Conservation (phyloP, 768 basidiomycete genomes). For the Tylopilus rubrobrunneus region DNA sequence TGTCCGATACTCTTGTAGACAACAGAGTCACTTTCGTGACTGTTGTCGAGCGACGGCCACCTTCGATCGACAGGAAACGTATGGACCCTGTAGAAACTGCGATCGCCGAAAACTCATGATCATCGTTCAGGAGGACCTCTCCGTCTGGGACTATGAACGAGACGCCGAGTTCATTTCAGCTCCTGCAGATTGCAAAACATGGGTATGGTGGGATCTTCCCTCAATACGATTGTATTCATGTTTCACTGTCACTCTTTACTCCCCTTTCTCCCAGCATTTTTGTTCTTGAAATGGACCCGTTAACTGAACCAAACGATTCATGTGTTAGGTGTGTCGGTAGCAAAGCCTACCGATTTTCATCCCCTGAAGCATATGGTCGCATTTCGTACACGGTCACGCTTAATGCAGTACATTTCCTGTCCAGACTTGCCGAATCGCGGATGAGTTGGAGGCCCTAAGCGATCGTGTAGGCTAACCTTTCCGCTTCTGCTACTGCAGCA, state of each 20-base stretch:
- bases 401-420: conserved; percentile 22
- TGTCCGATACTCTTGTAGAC: too few species aligned
- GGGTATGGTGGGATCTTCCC: conserved; percentile 18
- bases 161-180: conserved; percentile 21
- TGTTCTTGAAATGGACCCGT: background rate
- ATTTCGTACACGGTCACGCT: conserved; percentile 25
- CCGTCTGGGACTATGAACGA: conserved; percentile 26
- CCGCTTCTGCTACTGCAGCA: conserved; percentile 28
- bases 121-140: conserved; percentile 23
- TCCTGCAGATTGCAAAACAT: conserved; percentile 21
- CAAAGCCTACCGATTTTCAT: conserved; percentile 17
- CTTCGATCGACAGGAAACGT: too few species aligned
- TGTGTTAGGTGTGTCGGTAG: conserved; percentile 23
- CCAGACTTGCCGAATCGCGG: conserved; percentile 13
- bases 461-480: conserved; percentile 7
- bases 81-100: too few species aligned
- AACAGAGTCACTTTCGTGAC: too few species aligned
- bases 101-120: background rate
- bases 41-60: too few species aligned
- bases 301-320: conserved; percentile 1
- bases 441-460: background rate
- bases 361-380: conserved; percentile 10
- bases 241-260: background rate
- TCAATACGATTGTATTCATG: background rate
- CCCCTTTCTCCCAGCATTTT: background rate